These are phyloP conservation scores for Clavispora phyllophila DNA, from an alignment of 805 yeast genomes.

Conservation along the genomic window DNA sequence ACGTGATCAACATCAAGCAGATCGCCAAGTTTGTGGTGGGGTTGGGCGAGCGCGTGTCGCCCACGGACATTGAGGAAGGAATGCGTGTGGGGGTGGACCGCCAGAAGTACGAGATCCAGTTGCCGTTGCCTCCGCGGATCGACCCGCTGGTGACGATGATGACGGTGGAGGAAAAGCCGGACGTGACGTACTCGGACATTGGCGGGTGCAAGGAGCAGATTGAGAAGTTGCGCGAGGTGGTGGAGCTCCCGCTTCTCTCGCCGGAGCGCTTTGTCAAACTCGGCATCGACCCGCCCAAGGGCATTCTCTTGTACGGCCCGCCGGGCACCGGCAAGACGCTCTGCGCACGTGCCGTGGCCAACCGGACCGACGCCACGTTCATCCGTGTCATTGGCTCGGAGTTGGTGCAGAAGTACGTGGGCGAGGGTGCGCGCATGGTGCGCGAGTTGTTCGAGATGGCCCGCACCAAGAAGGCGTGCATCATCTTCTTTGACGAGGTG, in stretches of 20 bases:
- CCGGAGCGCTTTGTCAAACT: slow-evolving; percentile 96
- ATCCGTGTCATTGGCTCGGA: slow-evolving; percentile 98
- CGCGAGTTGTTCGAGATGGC: slow-evolving; percentile 99
- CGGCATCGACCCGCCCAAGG: slow-evolving; percentile 99
- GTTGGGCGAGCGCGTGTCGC: slow-evolving; percentile 93
- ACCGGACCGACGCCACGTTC: slow-evolving; percentile 97
- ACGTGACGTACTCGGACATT: slow-evolving; percentile 95
- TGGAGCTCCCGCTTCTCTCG: slow-evolving; percentile 44
- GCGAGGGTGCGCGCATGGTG: slow-evolving; percentile 99
- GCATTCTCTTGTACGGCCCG: slow-evolving; percentile 92
- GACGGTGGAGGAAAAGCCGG: slow-evolving; percentile 99
- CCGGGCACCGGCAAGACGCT: slow-evolving; percentile 99
- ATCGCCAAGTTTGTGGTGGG: slow-evolving; percentile 98
- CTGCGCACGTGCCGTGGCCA: slow-evolving; percentile 98
- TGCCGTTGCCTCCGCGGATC: slow-evolving; percentile 95
- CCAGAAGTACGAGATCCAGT: slow-evolving; percentile 91
- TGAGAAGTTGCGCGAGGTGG: slow-evolving; percentile 41
- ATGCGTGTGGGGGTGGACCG: slow-evolving; percentile 99
- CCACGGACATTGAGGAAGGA: slow-evolving; percentile 98
- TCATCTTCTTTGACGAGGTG: slow-evolving; percentile 95
- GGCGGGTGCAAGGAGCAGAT: slow-evolving; percentile 99
- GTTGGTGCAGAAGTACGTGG: slow-evolving; percentile 96
- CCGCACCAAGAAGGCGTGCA: slow-evolving; percentile 95
- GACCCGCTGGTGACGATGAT: slow-evolving; percentile 99
- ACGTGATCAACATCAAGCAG: slow-evolving; percentile 94